A percentile compares a stretch with the other conserved stretches of the same genome.
Evolutionary conservation across 208 protist species (phyloP).

Genomic region (Trypanosoma melophagium): DNA sequence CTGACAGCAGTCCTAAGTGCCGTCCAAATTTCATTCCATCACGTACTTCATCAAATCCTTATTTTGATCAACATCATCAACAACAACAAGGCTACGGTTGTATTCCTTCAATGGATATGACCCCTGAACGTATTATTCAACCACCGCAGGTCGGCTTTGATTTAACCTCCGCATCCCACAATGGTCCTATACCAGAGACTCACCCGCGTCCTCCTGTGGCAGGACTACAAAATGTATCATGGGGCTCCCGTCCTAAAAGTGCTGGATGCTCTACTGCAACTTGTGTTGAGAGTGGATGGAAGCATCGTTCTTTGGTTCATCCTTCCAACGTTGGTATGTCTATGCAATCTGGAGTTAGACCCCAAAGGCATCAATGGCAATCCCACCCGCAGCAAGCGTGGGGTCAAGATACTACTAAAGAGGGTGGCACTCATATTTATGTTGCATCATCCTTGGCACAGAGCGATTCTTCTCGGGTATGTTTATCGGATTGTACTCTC

Average conservation of each 20-base stretch:
- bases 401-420: not conserved
- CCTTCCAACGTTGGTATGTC: too few species aligned
- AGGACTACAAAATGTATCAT: too few species aligned
- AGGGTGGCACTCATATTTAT: not conserved
- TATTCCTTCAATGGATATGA: not conserved
- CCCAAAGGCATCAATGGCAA: too few species aligned
- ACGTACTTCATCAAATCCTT: not conserved
- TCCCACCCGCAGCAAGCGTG: too few species aligned
- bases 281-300: too few species aligned
- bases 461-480: not conserved
- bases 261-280: too few species aligned
- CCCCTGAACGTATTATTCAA: not conserved
- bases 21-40: slow-evolving; percentile 16
- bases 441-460: not conserved
- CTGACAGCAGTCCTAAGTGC: slow-evolving; percentile 17
- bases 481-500: not conserved
- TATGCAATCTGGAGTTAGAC: too few species aligned
- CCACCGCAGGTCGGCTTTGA: not conserved
- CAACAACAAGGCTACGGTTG: not conserved
- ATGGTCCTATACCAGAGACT: not conserved
- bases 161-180: not conserved
- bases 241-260: too few species aligned
- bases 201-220: not conserved
- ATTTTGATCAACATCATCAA: not conserved
- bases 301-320: too few species aligned